Conservation (phyloP, 2,329 filamentous ascomycete genomes). For the Pleoardoris graminearum region DNA sequence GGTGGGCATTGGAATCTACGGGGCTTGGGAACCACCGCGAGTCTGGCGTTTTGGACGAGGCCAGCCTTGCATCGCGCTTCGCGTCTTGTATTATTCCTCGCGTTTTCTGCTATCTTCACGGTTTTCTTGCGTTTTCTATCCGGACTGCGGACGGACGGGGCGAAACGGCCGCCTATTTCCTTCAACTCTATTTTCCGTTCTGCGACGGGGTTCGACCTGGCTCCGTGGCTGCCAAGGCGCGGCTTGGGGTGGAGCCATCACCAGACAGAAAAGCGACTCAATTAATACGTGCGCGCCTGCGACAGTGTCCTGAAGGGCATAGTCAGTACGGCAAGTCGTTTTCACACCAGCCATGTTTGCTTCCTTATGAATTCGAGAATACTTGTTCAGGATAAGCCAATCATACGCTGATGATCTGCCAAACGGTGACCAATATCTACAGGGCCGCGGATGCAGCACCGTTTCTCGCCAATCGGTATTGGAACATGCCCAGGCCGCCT, state of each 20-base stretch:
- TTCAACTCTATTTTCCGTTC: conserved; percentile 6
- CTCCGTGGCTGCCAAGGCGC: conserved; percentile 28
- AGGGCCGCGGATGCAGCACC: conserved; percentile 38
- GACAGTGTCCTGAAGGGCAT: conserved; percentile 24
- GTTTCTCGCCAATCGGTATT: conserved; percentile 34
- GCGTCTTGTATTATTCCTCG: conserved; percentile 35
- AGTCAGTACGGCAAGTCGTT: conserved; percentile 26
- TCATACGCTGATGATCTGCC: conserved; percentile 40
- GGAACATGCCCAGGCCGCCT: conserved; percentile 13
- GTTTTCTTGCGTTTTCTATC: conserved; percentile 18
- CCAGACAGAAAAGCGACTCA: conserved; percentile 42
- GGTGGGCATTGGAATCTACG: conserved; percentile 39
- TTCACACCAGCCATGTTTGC: conserved; percentile 14
- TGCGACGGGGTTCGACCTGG: conserved; percentile 19
- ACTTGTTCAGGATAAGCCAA: conserved; percentile 27
- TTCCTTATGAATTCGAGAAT: conserved; percentile 12
- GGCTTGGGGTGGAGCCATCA: conserved; percentile 22
- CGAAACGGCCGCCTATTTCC: conserved; percentile 16
- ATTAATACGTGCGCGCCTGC: conserved; percentile 37
- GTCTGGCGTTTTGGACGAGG: conserved; percentile 45
- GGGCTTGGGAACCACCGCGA: conserved; percentile 31
- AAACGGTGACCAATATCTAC: conserved; percentile 26
- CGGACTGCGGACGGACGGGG: conserved; percentile 14
- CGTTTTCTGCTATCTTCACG: conserved; percentile 16
- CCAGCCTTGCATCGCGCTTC: conserved; percentile 42